Percentiles rank a stretch among this genome's conserved stretches.
These are phyloP conservation scores for Penicillium verhagenii DNA, from an alignment of 495 filamentous ascomycete genomes.

Conservation along the genomic window DNA sequence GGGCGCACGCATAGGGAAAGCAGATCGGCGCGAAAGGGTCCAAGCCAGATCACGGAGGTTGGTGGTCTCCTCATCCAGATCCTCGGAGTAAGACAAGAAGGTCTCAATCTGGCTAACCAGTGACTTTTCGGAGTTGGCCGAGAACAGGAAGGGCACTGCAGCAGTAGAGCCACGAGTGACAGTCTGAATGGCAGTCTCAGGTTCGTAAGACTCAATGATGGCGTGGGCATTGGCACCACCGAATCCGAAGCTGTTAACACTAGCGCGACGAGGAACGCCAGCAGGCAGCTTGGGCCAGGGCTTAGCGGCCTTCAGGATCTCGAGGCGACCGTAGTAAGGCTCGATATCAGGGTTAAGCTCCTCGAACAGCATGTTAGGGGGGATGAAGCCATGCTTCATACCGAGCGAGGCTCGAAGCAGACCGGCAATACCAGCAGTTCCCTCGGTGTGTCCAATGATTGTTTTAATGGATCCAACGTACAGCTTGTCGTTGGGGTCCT, in stretches of 20 bases:
- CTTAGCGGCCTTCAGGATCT: conserved; percentile 38
- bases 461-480: conserved; percentile 3
- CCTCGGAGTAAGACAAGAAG: background rate
- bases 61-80: background rate
- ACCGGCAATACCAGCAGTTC: conserved; percentile 55
- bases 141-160: background rate
- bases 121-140: background rate
- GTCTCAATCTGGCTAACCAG: background rate
- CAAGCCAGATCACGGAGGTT: background rate
- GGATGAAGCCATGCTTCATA: conserved; percentile 45
- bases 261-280: conserved; percentile 27
- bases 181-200: background rate
- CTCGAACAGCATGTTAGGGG: conserved; percentile 54
- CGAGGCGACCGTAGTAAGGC: conserved; percentile 38
- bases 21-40: background rate
- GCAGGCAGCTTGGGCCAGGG: background rate
- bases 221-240: conserved; percentile 1
- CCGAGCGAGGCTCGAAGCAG: conserved; percentile 52
- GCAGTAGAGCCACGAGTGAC: background rate
- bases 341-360: conserved; percentile 44
- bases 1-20: background rate
- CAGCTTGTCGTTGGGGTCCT: conserved; percentile 11
- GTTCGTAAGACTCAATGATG: conserved; percentile 3
- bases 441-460: conserved; percentile 42
- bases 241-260: conserved; percentile 19